A percentile compares a stretch with the other conserved stretches of the same genome.
These are phyloP conservation scores for Gossypium bickii DNA, from an alignment of 345 rosid genomes.

Conservation along the genomic window DNA sequence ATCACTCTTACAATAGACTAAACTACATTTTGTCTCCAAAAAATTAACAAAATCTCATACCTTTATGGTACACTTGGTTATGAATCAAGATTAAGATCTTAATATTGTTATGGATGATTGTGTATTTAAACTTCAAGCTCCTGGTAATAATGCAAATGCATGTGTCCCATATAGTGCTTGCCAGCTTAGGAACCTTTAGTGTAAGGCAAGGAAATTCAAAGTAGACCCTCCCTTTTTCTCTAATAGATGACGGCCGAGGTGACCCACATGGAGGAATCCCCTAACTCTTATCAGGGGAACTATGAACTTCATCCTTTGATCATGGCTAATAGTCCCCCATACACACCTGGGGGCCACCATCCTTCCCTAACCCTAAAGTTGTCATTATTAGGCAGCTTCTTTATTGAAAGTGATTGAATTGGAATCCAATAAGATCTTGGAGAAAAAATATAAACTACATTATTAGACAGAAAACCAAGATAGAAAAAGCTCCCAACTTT, in stretches of 20 bases:
- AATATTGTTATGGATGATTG: not conserved
- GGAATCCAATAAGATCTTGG: constrained; percentile 40
- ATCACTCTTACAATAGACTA: not conserved
- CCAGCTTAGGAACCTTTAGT: constrained; percentile 33
- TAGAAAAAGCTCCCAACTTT: constrained; percentile 13
- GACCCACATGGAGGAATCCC: constrained; percentile 26
- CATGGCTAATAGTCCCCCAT: constrained; percentile 15
- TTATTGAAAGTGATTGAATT: constrained; percentile 47
- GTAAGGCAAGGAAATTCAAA: constrained; percentile 20
- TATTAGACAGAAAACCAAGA: constrained; percentile 24
- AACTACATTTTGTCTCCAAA: not conserved
- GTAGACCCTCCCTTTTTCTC: constrained; percentile 17
- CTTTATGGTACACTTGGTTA: too few species aligned
- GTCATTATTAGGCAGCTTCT: constrained; percentile 29
- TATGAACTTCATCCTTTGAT: constrained; percentile 12
- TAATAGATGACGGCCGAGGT: constrained; percentile 7
- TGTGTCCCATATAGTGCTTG: constrained; percentile 26
- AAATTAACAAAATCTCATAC: too few species aligned
- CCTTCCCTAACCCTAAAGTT: constrained; percentile 13
- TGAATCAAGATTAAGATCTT: not conserved
- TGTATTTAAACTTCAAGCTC: not conserved
- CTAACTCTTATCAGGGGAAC: not conserved
- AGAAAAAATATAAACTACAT: constrained; percentile 4
- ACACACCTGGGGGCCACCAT: not conserved
- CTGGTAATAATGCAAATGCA: not conserved